Conservation (phyloP, 768 basidiomycete genomes). For the Paxillus ammoniavirescens region DNA sequence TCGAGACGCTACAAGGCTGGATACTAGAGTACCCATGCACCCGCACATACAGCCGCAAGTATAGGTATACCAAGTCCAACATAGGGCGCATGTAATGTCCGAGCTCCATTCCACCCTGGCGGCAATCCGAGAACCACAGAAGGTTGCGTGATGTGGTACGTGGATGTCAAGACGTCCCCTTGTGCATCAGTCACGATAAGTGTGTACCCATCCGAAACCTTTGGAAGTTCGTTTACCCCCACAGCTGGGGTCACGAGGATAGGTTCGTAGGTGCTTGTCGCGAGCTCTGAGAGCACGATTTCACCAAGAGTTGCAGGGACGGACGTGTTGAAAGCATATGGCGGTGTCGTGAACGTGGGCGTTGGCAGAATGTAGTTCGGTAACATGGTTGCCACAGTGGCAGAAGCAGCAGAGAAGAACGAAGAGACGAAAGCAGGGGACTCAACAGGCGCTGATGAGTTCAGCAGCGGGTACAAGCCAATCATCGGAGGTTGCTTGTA, state of each 20-base stretch:
- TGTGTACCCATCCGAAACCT: constrained; percentile 52
- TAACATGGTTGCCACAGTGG: constrained; percentile 63
- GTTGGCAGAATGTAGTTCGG: constrained; percentile 71
- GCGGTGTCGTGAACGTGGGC: constrained; percentile 59
- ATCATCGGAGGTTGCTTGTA: constrained; percentile 72
- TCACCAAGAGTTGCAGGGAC: constrained; percentile 52
- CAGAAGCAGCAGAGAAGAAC: constrained; percentile 59
- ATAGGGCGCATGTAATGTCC: constrained; percentile 6
- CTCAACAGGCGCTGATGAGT: constrained; percentile 42
- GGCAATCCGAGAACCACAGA: constrained; percentile 61
- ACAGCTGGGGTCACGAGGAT: constrained; percentile 43
- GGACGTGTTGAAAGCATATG: constrained; percentile 71
- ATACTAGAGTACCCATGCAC: constrained; percentile 16
- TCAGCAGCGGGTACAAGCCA: constrained; percentile 65
- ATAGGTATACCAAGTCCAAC: constrained; percentile 10
- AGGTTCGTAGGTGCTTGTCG: constrained; percentile 68
- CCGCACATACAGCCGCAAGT: constrained; percentile 9
- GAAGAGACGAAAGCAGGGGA: constrained; percentile 43
- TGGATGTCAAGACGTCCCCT: constrained; percentile 53
- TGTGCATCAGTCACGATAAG: constrained; percentile 53
- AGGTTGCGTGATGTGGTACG: constrained; percentile 45
- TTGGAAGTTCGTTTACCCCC: constrained; percentile 57
- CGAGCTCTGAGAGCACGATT: constrained; percentile 60
- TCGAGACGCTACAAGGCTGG: background rate
- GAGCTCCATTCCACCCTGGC: constrained; percentile 49